These are phyloP conservation scores for Alternaria metachromatica DNA, from an alignment of 2,329 filamentous ascomycete genomes.

Conservation along the genomic window DNA sequence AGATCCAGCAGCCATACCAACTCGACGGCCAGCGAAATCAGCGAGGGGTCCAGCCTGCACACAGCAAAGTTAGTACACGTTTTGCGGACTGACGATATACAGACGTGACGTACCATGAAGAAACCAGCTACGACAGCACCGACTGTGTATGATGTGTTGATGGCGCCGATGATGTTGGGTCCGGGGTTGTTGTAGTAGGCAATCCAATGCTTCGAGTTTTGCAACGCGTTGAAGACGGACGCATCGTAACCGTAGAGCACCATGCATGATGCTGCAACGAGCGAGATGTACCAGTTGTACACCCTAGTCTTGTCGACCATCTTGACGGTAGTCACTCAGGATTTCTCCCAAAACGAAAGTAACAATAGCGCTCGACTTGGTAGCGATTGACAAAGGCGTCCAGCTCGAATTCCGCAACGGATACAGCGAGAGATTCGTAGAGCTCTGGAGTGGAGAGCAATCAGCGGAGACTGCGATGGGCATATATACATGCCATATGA, in stretches of 20 bases:
- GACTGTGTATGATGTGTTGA: constrained; percentile 75
- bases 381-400: constrained; percentile 2
- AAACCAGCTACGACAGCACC: constrained; percentile 74
- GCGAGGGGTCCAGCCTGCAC: constrained; percentile 64
- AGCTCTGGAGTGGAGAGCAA: constrained; percentile 13
- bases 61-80: not conserved
- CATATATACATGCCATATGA: constrained; percentile 30
- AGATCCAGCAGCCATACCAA: constrained; percentile 71
- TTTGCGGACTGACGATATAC: not conserved
- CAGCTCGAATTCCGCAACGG: constrained; percentile 21
- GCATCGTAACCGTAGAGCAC: constrained; percentile 78
- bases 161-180: constrained; percentile 58
- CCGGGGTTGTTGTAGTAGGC: constrained; percentile 64
- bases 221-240: constrained; percentile 75
- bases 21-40: constrained; percentile 67
- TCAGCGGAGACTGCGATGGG: constrained; percentile 6
- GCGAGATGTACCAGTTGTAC: constrained; percentile 68
- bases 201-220: constrained; percentile 71
- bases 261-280: constrained; percentile 76
- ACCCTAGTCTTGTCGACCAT: constrained; percentile 48
- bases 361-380: not conserved
- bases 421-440: constrained; percentile 25
- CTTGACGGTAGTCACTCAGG: constrained; percentile 17
- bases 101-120: constrained; percentile 56
- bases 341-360: not conserved